Evolutionary conservation across 352 stramenopile genomes (phyloP), one percentile per base, ranked within the genome.

Genomic region (Thraustochytrium sp.): DNA sequence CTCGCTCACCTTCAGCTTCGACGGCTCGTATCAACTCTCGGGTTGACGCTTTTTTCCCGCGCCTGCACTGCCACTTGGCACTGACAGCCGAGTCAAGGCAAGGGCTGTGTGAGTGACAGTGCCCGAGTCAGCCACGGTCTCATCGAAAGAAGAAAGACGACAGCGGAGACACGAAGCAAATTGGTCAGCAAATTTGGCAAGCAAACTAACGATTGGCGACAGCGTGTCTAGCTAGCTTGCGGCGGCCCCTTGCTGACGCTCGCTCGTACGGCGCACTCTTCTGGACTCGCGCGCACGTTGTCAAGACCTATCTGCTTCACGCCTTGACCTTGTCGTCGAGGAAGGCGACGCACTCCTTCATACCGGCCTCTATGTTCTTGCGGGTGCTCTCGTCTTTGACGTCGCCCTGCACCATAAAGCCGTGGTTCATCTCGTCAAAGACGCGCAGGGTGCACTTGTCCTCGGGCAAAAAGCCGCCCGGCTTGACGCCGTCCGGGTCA

Each of bases 371-470:
- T 21, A 80, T 37, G 51, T 72, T 21, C 1, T 44, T 51, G 1
- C 34, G 26, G 26, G 42, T 31, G 4, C 11, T 46, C 11, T 80
- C 68, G 34, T 63, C 53, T 8, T 9, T 34, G 21, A 80, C 53
- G 51, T 80, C 68, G 42, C 48, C 68, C 29, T 64, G 68, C 16
- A 31, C 42, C 68, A 80, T 80, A 8, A 80, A 80, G 31, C 68
- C 68, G 26, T 80, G 68, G 46, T 80, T 80, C 37, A 36, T 23
- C 16, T 72, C 23, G 3, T 61, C 53, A 40, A 80, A 80, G 48
- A 18, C 13, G 13, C 63, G 26, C 18, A 72, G 16, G n/a, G 2
- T 44, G 49, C 18, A 29, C 37, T 55, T 46, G 13, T 80, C 68
- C 29, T 18, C 44, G 13, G 31, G 31, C 0, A 80, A 18, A 34